phyloP scores from a whole-genome alignment of 768 basidiomycete genomes.

The Cystofilobasidium ferigula region DNA sequence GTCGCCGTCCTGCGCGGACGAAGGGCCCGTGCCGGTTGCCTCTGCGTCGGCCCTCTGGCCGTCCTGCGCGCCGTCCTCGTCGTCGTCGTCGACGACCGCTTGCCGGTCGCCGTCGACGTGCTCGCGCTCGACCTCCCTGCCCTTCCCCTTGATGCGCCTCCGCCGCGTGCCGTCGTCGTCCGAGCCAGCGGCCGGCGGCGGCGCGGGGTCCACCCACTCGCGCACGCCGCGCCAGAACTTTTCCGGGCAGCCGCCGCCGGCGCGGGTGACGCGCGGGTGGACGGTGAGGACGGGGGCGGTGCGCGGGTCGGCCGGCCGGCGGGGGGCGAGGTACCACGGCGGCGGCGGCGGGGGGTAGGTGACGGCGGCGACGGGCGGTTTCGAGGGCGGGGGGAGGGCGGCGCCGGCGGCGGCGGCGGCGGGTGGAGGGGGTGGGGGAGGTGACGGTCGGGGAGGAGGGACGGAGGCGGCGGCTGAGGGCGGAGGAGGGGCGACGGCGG shows the following conservation, averaged over 20 bases:
- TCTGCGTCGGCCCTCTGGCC: too few relatives aligned
- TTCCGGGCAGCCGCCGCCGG: not conserved
- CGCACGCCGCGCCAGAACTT: not conserved
- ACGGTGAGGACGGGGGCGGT: not conserved
- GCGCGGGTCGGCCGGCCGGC: not conserved
- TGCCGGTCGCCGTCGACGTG: not conserved
- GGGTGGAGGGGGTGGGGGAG: too few relatives aligned
- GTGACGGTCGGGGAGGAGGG: too few relatives aligned
- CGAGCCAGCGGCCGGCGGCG: not conserved
- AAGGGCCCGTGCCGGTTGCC: not conserved
- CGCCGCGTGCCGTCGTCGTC: too few relatives aligned
- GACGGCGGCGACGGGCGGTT: not conserved
- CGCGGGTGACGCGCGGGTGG: not conserved
- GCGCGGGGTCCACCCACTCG: not conserved
- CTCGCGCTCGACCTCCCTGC: not conserved
- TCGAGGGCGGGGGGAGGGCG: not conserved
- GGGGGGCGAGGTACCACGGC: not conserved
- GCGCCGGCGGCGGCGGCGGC: not conserved
- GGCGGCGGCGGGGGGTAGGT: slow-evolving; percentile 8
- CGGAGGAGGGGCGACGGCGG: too few relatives aligned
- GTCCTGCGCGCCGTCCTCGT: too few relatives aligned
- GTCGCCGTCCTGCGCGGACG: not conserved
- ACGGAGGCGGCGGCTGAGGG: too few relatives aligned
- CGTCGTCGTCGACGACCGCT: not conserved
- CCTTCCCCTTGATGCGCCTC: not conserved